These are phyloP conservation scores for Russula sp. DNA, from an alignment of 768 basidiomycete species.

Conservation along the genomic window DNA sequence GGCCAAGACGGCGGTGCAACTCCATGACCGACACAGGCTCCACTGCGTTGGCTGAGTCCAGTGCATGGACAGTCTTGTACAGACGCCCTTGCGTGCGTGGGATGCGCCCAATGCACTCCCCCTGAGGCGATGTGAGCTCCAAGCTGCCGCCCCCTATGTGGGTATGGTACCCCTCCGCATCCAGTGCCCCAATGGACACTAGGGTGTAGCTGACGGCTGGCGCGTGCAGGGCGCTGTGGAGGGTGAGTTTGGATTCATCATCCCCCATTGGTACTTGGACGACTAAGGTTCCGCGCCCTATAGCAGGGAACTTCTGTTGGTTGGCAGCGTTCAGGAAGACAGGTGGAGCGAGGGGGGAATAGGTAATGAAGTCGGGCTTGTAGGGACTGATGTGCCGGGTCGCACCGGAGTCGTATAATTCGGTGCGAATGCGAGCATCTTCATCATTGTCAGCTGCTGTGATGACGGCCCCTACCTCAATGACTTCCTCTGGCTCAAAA, in stretches of 20 bases:
- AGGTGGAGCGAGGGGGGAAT: not conserved
- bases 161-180: not conserved
- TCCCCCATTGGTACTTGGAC: not conserved
- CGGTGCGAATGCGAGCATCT: not conserved
- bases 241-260: not conserved
- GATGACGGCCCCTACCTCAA: no score
- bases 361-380: not conserved
- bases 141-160: not conserved
- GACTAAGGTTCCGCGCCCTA: not conserved
- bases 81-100: not conserved
- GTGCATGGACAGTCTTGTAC: not conserved
- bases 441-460: not conserved
- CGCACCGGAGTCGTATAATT: not conserved
- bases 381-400: not conserved
- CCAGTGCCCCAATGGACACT: not conserved
- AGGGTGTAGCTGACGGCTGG: not conserved
- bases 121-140: not conserved
- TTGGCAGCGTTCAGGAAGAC: not conserved
- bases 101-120: not conserved
- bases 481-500: no score
- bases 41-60: not conserved
- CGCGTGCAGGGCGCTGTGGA: not conserved
- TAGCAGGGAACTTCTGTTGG: not conserved
- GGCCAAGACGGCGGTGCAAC: not conserved
- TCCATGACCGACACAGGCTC: not conserved